Base-by-base conservation (phyloP, 176 grass and related monocot genomes). In the Coix lacrymajobi region DNA sequence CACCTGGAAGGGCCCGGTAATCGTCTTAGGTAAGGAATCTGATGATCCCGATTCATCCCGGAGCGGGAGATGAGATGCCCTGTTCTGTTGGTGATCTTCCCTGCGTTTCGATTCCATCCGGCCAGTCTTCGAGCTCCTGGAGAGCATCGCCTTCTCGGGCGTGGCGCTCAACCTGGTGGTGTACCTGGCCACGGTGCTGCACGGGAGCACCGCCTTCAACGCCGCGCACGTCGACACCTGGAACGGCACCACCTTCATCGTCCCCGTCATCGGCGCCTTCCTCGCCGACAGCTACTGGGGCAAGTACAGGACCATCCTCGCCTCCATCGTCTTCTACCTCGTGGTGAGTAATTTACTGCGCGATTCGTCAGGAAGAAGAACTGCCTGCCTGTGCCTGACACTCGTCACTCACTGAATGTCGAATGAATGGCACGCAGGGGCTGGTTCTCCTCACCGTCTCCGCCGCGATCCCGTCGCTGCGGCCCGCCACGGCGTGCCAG, bases 171-270 rank as follows among this genome's bases (percentile, higher is more conserved):
- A 96, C 64, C 68, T 96, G 81, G 93, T 96, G 33, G 75, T 96
- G 32, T 96, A 93, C 85, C 91, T 93, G 68, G 85, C 62, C 20
- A 83, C 79, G 28, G 91, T 93, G 54, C 94, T 96, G 48, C 94
- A 93, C 62, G 83, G 91, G 38, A 60, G 45, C 64, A 86, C 49
- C 45, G 73, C 88, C 67, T 91, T 88, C 77, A 97, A 85, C 92
- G 94, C 94, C 13, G 86, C 88, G 54, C 89, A 93, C 15, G 86
- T 93, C 31, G 86, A 92, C 79, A 81, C 83, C 40, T 96, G 94
- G 94, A 92, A 84, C 61, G 94, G 94, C 25, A 93, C 88, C 28
- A 97, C 82, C 82, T 97, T 93, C 85, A 73, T 93, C 86, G 78
- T 90, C 29, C 88, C 91, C 26, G 79, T 97, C 64, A 17, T 93